A percentile compares a stretch with the other conserved stretches of the same genome.
These are phyloP conservation scores for Phytopythium mirpurense DNA, from an alignment of 352 stramenopile species.

Conservation along the genomic window DNA sequence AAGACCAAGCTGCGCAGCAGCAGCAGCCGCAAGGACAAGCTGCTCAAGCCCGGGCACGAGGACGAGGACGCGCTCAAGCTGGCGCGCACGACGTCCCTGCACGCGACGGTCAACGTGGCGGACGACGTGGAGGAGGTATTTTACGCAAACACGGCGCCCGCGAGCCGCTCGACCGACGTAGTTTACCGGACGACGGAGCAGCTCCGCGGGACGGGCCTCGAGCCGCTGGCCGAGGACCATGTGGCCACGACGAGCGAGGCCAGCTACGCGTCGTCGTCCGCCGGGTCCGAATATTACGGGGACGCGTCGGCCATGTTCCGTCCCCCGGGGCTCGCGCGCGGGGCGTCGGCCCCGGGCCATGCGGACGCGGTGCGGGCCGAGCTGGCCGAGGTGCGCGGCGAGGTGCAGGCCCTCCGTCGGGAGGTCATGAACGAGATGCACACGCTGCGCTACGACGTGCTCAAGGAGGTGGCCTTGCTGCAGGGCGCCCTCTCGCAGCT, in stretches of 20 bases:
- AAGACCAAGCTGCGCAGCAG: slow-evolving; percentile 54
- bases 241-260: slow-evolving; percentile 23
- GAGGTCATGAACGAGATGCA: slow-evolving; percentile 87
- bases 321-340: neutral
- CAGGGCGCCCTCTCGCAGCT: slow-evolving; percentile 73
- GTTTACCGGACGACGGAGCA: slow-evolving; percentile 59
- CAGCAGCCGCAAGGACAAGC: slow-evolving; percentile 32
- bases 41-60: slow-evolving; percentile 27
- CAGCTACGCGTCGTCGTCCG: slow-evolving; percentile 27
- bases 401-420: slow-evolving; percentile 60
- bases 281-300: slow-evolving; percentile 17
- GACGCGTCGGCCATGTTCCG: slow-evolving; percentile 11
- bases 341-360: slow-evolving; percentile 9
- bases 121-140: slow-evolving; percentile 75
- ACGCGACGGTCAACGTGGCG: slow-evolving; percentile 32
- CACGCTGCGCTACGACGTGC: slow-evolving; percentile 74
- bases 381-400: slow-evolving; percentile 53
- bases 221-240: slow-evolving; percentile 53
- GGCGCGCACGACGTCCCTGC: slow-evolving; percentile 26
- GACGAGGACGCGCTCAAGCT: slow-evolving; percentile 30
- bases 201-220: slow-evolving; percentile 41
- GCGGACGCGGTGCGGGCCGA: slow-evolving; percentile 38
- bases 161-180: slow-evolving; percentile 14
- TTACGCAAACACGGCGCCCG: slow-evolving; percentile 20
- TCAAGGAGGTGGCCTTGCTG: slow-evolving; percentile 81